phyloP scores from a whole-genome alignment of 2,329 filamentous ascomycete species.

The Shiraia sp. region DNA sequence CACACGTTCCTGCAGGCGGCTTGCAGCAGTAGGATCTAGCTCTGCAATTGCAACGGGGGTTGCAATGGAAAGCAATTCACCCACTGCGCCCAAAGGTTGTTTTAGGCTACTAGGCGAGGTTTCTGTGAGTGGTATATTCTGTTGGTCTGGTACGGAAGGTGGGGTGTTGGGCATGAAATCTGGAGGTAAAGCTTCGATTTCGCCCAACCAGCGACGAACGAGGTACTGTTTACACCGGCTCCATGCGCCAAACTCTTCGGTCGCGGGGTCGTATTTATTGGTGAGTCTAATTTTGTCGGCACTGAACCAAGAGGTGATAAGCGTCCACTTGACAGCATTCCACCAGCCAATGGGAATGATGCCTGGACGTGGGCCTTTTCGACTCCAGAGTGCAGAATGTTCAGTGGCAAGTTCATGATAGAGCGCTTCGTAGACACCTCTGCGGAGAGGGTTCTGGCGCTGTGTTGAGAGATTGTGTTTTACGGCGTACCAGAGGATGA shows the following conservation, averaged over 20 bases:
- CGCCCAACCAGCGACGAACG: constrained; percentile 46
- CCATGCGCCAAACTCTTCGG: constrained; percentile 47
- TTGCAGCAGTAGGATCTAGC: constrained; percentile 41
- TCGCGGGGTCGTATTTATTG: constrained; percentile 33
- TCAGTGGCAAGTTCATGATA: constrained; percentile 53
- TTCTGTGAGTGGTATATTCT: background rate
- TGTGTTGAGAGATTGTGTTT: constrained; percentile 51
- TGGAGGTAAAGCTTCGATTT: constrained; percentile 33
- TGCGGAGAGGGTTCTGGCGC: constrained; percentile 51
- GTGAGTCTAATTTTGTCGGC: constrained; percentile 46
- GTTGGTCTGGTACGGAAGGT: background rate
- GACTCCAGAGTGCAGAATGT: constrained; percentile 54
- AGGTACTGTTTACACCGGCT: constrained; percentile 46
- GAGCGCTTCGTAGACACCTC: constrained; percentile 56
- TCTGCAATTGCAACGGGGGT: constrained; percentile 45
- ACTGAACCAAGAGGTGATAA: constrained; percentile 53
- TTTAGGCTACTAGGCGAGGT: constrained; percentile 2
- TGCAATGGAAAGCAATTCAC: constrained; percentile 37
- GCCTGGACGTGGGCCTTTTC: constrained; percentile 49
- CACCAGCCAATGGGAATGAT: constrained; percentile 47
- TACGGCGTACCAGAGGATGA: constrained; percentile 53
- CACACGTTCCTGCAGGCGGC: constrained; percentile 21
- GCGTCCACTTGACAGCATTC: constrained; percentile 52
- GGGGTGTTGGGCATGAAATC: too few species aligned
- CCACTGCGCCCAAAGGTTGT: constrained; percentile 35